Percentiles rank a stretch among this genome's conserved stretches.
Evolutionary conservation across 2,329 filamentous ascomycete genomes (phyloP).

Genomic region (Pyricularia sp.): DNA sequence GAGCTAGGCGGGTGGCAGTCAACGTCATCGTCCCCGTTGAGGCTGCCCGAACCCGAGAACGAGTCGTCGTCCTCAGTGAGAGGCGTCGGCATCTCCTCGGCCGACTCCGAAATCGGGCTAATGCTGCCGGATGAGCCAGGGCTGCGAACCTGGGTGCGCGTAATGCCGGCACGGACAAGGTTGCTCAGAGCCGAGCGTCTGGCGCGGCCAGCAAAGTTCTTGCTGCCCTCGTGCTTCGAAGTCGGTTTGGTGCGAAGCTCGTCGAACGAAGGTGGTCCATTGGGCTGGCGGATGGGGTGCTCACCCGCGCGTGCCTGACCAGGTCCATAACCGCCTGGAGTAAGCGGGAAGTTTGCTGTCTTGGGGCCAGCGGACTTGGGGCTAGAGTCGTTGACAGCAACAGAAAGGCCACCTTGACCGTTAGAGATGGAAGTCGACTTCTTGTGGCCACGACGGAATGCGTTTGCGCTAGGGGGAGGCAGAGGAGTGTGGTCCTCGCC

Average conservation of each 20-base stretch:
- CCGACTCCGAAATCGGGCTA: conserved; percentile 80
- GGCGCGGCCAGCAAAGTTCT: conserved; percentile 93
- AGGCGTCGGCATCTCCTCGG: conserved; percentile 57
- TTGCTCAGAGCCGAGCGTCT: conserved; percentile 88
- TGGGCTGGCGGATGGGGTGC: conserved; percentile 87
- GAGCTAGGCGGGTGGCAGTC: conserved; percentile 63
- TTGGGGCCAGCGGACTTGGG: conserved; percentile 62
- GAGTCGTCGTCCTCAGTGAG: conserved; percentile 70
- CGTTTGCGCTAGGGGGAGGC: conserved; percentile 80
- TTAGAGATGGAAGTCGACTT: conserved; percentile 70
- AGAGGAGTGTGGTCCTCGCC: conserved; percentile 56
- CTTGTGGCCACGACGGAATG: conserved; percentile 89
- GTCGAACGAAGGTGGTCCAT: conserved; percentile 83
- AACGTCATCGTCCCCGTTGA: conserved; percentile 56
- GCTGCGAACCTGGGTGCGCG: conserved; percentile 69
- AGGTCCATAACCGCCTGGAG: conserved; percentile 83
- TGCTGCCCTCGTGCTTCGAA: conserved; percentile 86
- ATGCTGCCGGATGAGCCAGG: conserved; percentile 68
- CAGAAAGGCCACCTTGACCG: conserved; percentile 40
- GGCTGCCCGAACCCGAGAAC: conserved; percentile 65
- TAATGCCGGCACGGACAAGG: conserved; percentile 79
- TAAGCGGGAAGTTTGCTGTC: conserved; percentile 69
- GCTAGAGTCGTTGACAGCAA: conserved; percentile 32
- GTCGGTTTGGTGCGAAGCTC: conserved; percentile 87
- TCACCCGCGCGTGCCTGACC: conserved; percentile 90